Evolutionary conservation across 2,329 filamentous ascomycete species (phyloP), one percentile per base, ranked within the genome.

Genomic region (Alternaria conjuncta): DNA sequence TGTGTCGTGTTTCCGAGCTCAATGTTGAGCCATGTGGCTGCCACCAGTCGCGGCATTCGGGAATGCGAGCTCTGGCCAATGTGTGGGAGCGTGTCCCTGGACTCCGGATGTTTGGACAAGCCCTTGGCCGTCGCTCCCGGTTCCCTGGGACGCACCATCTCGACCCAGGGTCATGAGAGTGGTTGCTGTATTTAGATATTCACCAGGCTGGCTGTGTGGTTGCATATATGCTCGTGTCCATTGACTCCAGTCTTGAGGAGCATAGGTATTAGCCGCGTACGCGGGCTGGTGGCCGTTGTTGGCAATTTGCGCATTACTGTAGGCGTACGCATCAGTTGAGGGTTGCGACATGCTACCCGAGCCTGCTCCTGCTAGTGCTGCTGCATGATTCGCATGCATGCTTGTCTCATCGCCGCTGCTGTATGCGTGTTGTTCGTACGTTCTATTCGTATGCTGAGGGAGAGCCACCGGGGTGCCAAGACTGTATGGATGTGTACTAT

Each of bases 81-180:
- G 74, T 46, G 65, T 68, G 4, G 63, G 64, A 20, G 63, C 64
- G 44, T 68, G 70, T 8, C 60, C 68, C 20, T 75, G 72, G 30
- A 75, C 64, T n/a, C 65, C 63, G 21, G 69, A 61, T 20, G 64
- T 73, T 7, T 77, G 73, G 8, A 72, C 60, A 6, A 66, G 57
- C 5, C 66, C 70, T 30, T 68, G 63, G 9, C 62, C 67, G 23
- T 74, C 72, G 20, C 61, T 66, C 4, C 65, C 69, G 6, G 68
- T 55, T 36, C 54, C 71, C 47, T 75, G 71, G 41, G 67, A 61
- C 6, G 55, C 65, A 4, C 69, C 63, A 32, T 77, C 76, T 36
- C 77, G 72, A n/a, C 76, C 73, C 9, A 81, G 70, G 3, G 78
- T 74, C 72, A 82, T 79, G 28, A 81, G 74, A 1, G 79, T 79